Evolutionary conservation across 1,284 basidiomycete genomes (phyloP), one percentile per base, ranked within the genome.

Genomic region (Jaminaea rosea): DNA sequence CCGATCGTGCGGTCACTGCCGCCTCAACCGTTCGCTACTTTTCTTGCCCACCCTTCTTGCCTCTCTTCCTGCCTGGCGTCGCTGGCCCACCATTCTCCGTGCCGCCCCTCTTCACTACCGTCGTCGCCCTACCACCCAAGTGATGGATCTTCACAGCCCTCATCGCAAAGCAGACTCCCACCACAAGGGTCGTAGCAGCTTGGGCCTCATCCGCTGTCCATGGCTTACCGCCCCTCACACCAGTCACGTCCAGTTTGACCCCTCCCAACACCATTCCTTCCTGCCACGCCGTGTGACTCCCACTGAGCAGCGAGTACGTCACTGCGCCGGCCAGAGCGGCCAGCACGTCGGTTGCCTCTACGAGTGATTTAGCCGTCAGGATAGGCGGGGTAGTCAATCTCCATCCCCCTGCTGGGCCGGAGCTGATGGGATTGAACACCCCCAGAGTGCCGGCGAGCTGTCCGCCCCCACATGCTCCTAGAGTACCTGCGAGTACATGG

Each of bases 401-500:
- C 66, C 66, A 69, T 24, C 65, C 65, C 13, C 17, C 39, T 11
- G 23, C 11, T 31, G 29, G 29, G 9, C 29, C 29, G 29, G 9
- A 8, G 24, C 53, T 32, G 26, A 27, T n/a, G n/a, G 64, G 59
- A 29, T 62, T 55, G 24, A 62, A 62, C 8, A 66, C 58, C 48
- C 58, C 56, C 29, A 69, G 56, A 10, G 65, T 66, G 26, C 64
- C 63, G 1, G 64, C 64, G 13, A 47, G 39, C 53, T 66, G 65
- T 0, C 64, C 64, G 17, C 66, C 66, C 5, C 64, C 64, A 26
- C 57, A 66, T 13, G 66, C 62, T 3, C 58, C 58, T 41, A 69
- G 37, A 21, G 63, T 66, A 8, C 59, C 66, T 19, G 59, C 46
- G 36, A 67, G 27, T 28, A 67, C 27, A 48, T 66, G 64, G 10